A percentile compares a stretch with the other conserved stretches of the same genome.
Conservation (phyloP, 305 asterid genomes). For the Salvia sclarea region DNA sequence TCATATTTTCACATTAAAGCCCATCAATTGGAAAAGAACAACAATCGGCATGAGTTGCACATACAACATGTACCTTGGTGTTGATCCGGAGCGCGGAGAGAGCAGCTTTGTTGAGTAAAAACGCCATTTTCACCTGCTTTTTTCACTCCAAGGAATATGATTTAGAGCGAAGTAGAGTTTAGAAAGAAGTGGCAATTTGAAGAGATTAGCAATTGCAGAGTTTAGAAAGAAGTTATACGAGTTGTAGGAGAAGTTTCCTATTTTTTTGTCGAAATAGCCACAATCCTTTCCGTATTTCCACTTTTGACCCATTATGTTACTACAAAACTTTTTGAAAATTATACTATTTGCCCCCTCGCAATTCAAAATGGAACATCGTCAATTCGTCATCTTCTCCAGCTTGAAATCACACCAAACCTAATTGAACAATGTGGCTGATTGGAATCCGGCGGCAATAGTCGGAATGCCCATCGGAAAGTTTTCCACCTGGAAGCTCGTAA, state of each 20-base stretch:
- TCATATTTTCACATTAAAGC: slow-evolving; percentile 18
- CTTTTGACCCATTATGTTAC: too few species aligned
- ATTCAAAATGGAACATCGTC: too few species aligned
- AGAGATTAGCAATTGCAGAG: slow-evolving; percentile 15
- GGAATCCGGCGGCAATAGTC: neutral
- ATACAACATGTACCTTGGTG: too few species aligned
- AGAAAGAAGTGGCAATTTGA: neutral
- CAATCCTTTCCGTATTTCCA: too few species aligned
- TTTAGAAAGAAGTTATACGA: too few species aligned
- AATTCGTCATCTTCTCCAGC: too few species aligned
- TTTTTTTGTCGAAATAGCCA: slow-evolving; percentile 6
- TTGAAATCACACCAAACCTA: slow-evolving; percentile 6
- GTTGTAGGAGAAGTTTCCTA: too few species aligned
- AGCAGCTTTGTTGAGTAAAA: slow-evolving; percentile 45
- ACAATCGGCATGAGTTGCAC: neutral
- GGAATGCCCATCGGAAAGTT: slow-evolving; percentile 57
- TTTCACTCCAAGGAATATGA: neutral
- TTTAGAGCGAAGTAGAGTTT: neutral
- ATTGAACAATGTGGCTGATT: slow-evolving; percentile 15
- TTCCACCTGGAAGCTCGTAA: slow-evolving; percentile 34
- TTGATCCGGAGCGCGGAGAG: slow-evolving; percentile 51
- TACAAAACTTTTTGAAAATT: too few species aligned
- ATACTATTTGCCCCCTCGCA: too few species aligned
- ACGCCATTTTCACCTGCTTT: slow-evolving; percentile 31
- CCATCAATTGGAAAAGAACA: slow-evolving; percentile 1